Percentiles rank a stretch among this genome's conserved stretches.
These are phyloP conservation scores for Colletotrichum sp. DNA, from an alignment of 2,329 filamentous ascomycete species.

Conservation along the genomic window DNA sequence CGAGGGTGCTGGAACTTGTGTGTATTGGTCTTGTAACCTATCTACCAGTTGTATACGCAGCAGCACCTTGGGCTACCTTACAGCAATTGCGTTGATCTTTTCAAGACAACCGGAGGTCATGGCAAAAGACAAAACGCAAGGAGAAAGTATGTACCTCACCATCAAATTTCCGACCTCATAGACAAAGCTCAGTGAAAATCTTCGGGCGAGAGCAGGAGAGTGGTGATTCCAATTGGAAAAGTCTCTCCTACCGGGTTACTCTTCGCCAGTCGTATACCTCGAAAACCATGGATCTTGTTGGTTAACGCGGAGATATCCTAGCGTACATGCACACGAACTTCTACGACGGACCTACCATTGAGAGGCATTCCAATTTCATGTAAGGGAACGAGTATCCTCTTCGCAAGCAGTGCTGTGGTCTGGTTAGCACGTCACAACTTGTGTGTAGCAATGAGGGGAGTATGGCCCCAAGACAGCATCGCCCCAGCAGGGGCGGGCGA, in stretches of 20 bases:
- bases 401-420: background rate
- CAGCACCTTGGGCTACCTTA: background rate
- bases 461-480: background rate
- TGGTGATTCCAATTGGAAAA: constrained; percentile 50
- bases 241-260: constrained; percentile 61
- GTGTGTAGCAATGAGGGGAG: background rate
- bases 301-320: constrained; percentile 89
- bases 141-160: constrained; percentile 71
- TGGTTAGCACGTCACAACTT: constrained; percentile 7
- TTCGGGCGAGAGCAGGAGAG: constrained; percentile 74
- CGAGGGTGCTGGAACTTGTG: background rate
- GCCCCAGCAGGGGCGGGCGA: background rate
- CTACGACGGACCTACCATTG: background rate
- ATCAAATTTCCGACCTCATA: constrained; percentile 82
- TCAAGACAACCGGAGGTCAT: background rate
- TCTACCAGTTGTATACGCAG: background rate
- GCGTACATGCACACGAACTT: constrained; percentile 51
- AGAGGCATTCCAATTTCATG: constrained; percentile 21
- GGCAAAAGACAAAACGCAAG: background rate
- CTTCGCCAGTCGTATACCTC: constrained; percentile 96
- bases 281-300: constrained; percentile 73
- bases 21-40: background rate
- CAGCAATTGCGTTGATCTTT: background rate
- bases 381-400: background rate
- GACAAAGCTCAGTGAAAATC: constrained; percentile 71